phyloP scores from a whole-genome alignment of 495 filamentous ascomycete species.

The Cairneyella variabilis region DNA sequence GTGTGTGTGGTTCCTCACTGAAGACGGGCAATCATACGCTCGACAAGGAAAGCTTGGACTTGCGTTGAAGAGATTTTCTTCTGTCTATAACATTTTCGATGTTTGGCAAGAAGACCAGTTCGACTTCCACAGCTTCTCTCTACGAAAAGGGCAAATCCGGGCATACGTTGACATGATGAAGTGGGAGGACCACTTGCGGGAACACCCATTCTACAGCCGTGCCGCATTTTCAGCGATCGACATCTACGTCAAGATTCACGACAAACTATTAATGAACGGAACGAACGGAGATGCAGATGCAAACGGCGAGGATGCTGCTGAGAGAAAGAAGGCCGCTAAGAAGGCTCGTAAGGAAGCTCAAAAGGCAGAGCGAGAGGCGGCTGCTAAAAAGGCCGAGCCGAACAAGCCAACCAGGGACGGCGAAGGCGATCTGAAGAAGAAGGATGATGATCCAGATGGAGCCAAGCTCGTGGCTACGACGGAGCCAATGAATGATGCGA shows the following conservation, averaged over 20 bases:
- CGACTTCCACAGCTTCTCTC: constrained; percentile 96
- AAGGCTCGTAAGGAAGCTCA: constrained; percentile 93
- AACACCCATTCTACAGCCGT: constrained; percentile 88
- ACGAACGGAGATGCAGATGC: constrained; percentile 47
- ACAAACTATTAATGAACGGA: constrained; percentile 61
- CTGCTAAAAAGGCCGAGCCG: constrained; percentile 67
- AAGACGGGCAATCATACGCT: constrained; percentile 87
- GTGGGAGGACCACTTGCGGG: constrained; percentile 88
- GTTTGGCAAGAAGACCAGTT: constrained; percentile 98
- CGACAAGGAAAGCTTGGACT: constrained; percentile 79
- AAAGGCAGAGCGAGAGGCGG: constrained; percentile 76
- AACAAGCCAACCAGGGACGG: constrained; percentile 51
- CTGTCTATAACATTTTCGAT: constrained; percentile 88
- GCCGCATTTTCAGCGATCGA: constrained; percentile 81
- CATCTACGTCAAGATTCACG: constrained; percentile 74
- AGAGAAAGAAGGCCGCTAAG: constrained; percentile 89
- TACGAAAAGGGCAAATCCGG: constrained; percentile 90
- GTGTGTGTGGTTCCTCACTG: constrained; percentile 93
- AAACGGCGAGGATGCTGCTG: constrained; percentile 41
- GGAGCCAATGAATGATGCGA: constrained; percentile 78
- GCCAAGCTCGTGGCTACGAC: constrained; percentile 70
- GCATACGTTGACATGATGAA: constrained; percentile 94
- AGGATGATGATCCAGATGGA: constrained; percentile 84
- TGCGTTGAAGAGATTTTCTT: constrained; percentile 85
- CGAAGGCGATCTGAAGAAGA: constrained; percentile 62